Evolutionary conservation across 345 rosid genomes (phyloP).

Genomic region (Trapa incisa): DNA sequence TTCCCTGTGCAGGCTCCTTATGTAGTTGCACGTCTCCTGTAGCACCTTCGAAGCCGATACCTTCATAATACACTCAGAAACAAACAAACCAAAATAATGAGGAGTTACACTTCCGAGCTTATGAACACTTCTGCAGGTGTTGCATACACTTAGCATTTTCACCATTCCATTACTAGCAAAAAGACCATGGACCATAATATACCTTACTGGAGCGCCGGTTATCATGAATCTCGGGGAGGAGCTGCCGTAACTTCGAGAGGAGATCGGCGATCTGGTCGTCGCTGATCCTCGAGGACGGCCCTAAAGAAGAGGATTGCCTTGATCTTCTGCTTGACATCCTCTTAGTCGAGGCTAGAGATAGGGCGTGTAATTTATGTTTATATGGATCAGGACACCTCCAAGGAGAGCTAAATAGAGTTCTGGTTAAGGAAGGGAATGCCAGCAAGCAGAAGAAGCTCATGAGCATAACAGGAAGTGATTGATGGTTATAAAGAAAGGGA

Average conservation of each 20-base stretch:
- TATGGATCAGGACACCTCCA: neutral
- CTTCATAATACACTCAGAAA: constrained; percentile 1
- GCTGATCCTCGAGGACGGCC: constrained; percentile 50
- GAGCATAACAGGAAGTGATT: neutral
- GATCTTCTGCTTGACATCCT: constrained; percentile 87
- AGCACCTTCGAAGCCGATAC: constrained; percentile 18
- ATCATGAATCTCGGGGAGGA: constrained; percentile 80
- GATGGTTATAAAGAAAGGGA: constrained; percentile 30
- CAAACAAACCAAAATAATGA: neutral
- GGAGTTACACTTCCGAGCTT: no score
- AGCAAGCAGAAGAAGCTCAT: neutral
- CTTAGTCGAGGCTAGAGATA: no score
- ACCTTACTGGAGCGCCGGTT: constrained; percentile 74
- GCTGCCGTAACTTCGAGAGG: constrained; percentile 65
- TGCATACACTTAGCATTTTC: neutral
- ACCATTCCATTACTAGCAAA: neutral
- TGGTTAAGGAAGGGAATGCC: neutral
- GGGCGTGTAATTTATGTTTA: no score
- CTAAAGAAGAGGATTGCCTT: constrained; percentile 38
- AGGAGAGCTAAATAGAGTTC: neutral
- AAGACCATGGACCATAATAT: constrained; percentile 1
- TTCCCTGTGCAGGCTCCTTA: constrained; percentile 15
- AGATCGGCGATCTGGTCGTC: constrained; percentile 91
- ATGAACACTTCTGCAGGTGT: neutral
- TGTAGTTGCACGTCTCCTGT: constrained; percentile 21